A percentile compares a stretch with the other conserved stretches of the same genome.
Evolutionary conservation across 1,284 basidiomycete genomes (phyloP).

Genomic region (Golubevia pallescens): DNA sequence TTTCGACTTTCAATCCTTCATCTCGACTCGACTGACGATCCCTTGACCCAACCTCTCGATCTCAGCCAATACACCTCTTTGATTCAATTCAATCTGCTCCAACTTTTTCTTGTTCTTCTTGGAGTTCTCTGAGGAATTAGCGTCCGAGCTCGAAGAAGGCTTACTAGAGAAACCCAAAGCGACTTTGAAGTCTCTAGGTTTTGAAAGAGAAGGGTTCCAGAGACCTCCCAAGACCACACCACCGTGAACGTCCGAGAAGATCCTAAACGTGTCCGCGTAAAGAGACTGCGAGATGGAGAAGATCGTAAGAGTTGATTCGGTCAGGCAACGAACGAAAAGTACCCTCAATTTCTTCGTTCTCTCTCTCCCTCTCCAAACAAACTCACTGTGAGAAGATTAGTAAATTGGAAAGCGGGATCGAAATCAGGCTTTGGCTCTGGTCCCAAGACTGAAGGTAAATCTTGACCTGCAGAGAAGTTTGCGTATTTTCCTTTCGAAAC

Average conservation of each 20-base stretch:
- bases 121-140: constrained; percentile 18
- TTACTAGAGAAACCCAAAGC: constrained; percentile 78
- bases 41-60: constrained; percentile 79
- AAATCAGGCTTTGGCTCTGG: constrained; percentile 71
- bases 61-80: constrained; percentile 75
- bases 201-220: constrained; percentile 76
- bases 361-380: background rate
- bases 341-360: constrained; percentile 7
- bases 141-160: constrained; percentile 65
- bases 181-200: constrained; percentile 75
- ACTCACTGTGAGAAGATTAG: constrained; percentile 75
- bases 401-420: constrained; percentile 78
- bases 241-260: constrained; percentile 69
- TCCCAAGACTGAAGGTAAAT: constrained; percentile 55
- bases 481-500: constrained; percentile 67
- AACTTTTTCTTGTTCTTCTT: constrained; percentile 62
- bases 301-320: background rate
- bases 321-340: too few species aligned
- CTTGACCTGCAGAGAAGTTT: constrained; percentile 64
- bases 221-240: constrained; percentile 80
- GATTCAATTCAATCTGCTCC: constrained; percentile 75
- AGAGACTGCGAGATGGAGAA: too few species aligned
- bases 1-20: background rate
- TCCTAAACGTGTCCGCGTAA: too few species aligned
- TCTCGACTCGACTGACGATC: constrained; percentile 67